Evolutionary conservation across 2,329 filamentous ascomycete species (phyloP).

Genomic region (Xylaria polymorpha): DNA sequence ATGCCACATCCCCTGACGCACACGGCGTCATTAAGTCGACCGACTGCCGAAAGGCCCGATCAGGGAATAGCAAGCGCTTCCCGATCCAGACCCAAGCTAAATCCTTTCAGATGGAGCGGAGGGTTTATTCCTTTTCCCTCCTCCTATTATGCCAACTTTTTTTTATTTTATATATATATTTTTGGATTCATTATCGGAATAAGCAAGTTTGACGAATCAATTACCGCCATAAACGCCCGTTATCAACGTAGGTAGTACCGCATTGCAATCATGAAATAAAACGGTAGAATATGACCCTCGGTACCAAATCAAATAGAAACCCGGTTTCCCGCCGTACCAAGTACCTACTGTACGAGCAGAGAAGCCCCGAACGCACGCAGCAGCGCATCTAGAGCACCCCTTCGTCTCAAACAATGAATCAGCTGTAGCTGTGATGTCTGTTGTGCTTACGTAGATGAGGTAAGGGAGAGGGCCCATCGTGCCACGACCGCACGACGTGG

Average conservation of each 20-base stretch:
- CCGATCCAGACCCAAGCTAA: background rate
- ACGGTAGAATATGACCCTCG: background rate
- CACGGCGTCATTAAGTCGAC: conserved; percentile 9
- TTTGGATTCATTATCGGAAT: background rate
- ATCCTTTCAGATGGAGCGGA: conserved; percentile 24
- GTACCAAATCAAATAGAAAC: background rate
- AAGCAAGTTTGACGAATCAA: background rate
- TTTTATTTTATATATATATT: background rate
- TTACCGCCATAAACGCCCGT: conserved; percentile 6
- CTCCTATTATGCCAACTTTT: conserved; percentile 9
- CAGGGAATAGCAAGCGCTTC: conserved; percentile 30
- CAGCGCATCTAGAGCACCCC: background rate
- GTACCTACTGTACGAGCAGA: background rate
- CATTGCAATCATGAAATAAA: background rate
- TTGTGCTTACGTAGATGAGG: conserved; percentile 2
- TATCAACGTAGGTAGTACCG: background rate
- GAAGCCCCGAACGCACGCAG: background rate
- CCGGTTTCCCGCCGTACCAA: background rate
- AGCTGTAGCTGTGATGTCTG: background rate
- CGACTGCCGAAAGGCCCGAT: conserved; percentile 29
- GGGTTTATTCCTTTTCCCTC: conserved; percentile 20
- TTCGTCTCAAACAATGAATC: conserved; percentile 8
- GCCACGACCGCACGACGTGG: conserved; percentile 31
- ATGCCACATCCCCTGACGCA: conserved; percentile 16
- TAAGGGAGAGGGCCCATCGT: conserved; percentile 26